Percentiles rank a stretch among this genome's conserved stretches.
phyloP scores from a whole-genome alignment of 1,139 yeast species.

The Candida neerlandica region DNA sequence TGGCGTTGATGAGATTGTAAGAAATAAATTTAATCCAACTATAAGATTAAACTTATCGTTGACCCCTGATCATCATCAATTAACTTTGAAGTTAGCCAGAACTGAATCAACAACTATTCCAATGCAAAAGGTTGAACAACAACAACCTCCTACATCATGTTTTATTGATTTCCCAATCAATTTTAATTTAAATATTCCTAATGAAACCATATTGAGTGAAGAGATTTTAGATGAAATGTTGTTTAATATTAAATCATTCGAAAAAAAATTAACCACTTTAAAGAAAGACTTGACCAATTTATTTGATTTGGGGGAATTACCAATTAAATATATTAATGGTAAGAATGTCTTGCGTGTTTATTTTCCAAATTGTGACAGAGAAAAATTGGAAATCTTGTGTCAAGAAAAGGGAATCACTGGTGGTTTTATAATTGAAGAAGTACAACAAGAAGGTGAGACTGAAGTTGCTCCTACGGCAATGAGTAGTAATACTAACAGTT shows the following conservation, averaged over 20 bases:
- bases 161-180: conserved; percentile 55
- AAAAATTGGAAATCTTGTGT: conserved; percentile 51
- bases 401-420: conserved; percentile 52
- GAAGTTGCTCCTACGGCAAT: not conserved
- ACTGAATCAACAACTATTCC: conserved; percentile 30
- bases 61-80: conserved; percentile 38
- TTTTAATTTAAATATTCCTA: conserved; percentile 44
- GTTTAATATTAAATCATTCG: conserved; percentile 32
- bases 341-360: conserved; percentile 48
- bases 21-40: conserved; percentile 13
- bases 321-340: conserved; percentile 40
- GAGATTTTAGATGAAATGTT: conserved; percentile 47
- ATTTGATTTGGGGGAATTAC: conserved; percentile 53
- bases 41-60: conserved; percentile 30
- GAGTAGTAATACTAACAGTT: conserved; percentile 7
- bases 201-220: conserved; percentile 51
- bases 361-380: conserved; percentile 59
- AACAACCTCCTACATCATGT: conserved; percentile 37
- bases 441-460: conserved; percentile 3
- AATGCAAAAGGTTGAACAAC: conserved; percentile 21
- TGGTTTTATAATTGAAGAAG: conserved; percentile 48
- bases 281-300: conserved; percentile 39
- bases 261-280: conserved; percentile 36
- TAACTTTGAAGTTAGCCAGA: conserved; percentile 40
- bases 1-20: not conserved